A percentile compares a stretch with the other conserved stretches of the same genome.
Evolutionary conservation across 768 basidiomycete genomes (phyloP).

Genomic region (Boletellus sp.): DNA sequence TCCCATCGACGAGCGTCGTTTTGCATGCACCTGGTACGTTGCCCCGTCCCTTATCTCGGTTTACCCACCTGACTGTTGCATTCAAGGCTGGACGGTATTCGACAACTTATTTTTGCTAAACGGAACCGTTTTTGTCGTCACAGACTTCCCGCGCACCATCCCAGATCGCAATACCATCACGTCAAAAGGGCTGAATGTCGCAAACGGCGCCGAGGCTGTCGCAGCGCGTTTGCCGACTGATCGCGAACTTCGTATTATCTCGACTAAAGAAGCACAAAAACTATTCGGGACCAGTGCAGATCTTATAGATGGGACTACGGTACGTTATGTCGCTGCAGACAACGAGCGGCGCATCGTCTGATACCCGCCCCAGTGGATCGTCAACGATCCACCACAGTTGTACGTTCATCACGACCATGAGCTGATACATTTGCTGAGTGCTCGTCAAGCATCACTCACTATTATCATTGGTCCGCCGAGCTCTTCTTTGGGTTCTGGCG

Average conservation of each 20-base stretch:
- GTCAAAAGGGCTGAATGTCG: slow-evolving; percentile 62
- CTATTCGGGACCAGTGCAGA: slow-evolving; percentile 74
- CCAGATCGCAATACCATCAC: slow-evolving; percentile 68
- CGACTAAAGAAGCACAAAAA: slow-evolving; percentile 56
- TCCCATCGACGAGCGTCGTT: slow-evolving; percentile 64
- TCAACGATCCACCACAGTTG: slow-evolving; percentile 87
- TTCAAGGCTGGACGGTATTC: slow-evolving; percentile 84
- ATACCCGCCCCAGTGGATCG: slow-evolving; percentile 51
- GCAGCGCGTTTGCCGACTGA: slow-evolving; percentile 67
- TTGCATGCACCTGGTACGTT: slow-evolving; percentile 69
- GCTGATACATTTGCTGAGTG: not conserved
- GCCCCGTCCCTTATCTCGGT: not conserved
- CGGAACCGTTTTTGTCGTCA: slow-evolving; percentile 79
- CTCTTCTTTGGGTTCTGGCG: slow-evolving; percentile 92
- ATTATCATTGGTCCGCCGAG: slow-evolving; percentile 93
- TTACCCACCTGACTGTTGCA: not conserved
- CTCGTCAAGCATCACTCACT: slow-evolving; percentile 72
- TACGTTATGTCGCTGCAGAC: slow-evolving; percentile 29
- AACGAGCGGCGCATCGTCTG: not conserved
- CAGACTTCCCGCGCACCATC: slow-evolving; percentile 60
- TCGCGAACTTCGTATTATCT: slow-evolving; percentile 74
- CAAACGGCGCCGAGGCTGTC: slow-evolving; percentile 52
- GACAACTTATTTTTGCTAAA: slow-evolving; percentile 80
- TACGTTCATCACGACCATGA: slow-evolving; percentile 34
- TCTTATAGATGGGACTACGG: slow-evolving; percentile 74